Conservation (phyloP, 2,329 filamentous ascomycete genomes). For the Fusarium veterinarium region DNA sequence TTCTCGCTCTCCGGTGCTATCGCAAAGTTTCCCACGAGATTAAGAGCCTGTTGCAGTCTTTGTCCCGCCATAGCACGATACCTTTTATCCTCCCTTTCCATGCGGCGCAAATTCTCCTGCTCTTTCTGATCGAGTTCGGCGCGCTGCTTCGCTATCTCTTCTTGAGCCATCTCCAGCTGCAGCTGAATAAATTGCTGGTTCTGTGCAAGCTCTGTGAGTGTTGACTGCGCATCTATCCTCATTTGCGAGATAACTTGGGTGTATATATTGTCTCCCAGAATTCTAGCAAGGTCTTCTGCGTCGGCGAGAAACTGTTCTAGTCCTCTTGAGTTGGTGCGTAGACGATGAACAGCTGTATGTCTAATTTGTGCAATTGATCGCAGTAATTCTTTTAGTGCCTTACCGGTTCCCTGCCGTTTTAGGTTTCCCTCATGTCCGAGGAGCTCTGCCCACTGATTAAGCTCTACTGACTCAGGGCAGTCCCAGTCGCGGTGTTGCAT, state of each 20-base stretch:
- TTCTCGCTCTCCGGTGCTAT: fast-evolving
- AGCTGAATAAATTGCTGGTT: neutral
- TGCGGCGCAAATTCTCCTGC: neutral
- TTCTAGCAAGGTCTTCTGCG: fast-evolving
- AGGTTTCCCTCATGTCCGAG: fast-evolving
- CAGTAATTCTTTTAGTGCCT: fast-evolving
- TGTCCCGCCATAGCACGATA: neutral
- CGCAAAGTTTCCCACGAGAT: fast-evolving
- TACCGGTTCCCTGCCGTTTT: fast-evolving
- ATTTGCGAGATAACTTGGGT: neutral
- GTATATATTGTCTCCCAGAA: fast-evolving
- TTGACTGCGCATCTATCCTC: fast-evolving
- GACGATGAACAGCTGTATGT: fast-evolving
- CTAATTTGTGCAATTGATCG: neutral
- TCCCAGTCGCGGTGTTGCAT: fast-evolving
- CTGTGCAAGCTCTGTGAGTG: neutral
- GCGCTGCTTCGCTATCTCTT: neutral
- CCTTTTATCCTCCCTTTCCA: neutral
- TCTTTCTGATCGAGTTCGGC: neutral
- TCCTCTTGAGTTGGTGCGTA: fast-evolving
- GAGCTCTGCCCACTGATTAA: fast-evolving
- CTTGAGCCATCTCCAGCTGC: neutral
- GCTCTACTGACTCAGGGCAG: neutral
- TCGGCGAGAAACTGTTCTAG: neutral
- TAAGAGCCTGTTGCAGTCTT: fast-evolving